Base-by-base conservation (phyloP, 2,329 filamentous ascomycete genomes). In the Verticillium longisporum region DNA sequence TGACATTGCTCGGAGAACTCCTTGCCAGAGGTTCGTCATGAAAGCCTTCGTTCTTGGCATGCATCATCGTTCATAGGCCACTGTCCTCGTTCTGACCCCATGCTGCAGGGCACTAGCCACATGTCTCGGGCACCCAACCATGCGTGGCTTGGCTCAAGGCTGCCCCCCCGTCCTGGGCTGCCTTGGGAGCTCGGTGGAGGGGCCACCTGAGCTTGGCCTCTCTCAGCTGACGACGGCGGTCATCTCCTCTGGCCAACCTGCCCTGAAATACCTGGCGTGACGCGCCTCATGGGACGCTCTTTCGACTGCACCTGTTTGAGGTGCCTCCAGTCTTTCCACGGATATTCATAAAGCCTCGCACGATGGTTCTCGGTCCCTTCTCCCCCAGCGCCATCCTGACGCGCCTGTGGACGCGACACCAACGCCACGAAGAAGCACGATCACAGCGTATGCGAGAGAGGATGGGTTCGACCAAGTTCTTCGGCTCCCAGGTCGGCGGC, bases 401-500 rank as follows among this genome's bases (percentile, higher is more conserved):
- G n/a, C 6, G 41, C 18, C 41, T 50, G n/a, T 50, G 41, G 41
- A 50, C 41, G 18, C 41, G 41, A 50, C 41, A 50, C 41, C 41
- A 50, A 50, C 41, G 41, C 6, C 41, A 50, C 41, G 41, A 50
- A 21, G 41, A 50, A 26, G 41, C 41, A 50, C 41, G 41, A 50
- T 50, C 41, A 7, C 7, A 9, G 18, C 41, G 41, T n/a, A 50
- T 50, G 41, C 18, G 41, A 50, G 41, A 50, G 41, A 65, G 62
- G 54, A 65, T 65, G 64, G 64, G 64, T 11, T 59, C 61, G 41
- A 85, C 80, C 50, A 75, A 80, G 58, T 86, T 84, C 72, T 82
- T 84, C 67, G 80, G 79, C 64, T 86, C 83, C 2, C 84, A 87
- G 68, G 74, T 86, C 55, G 84, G 84, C 61, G 83, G 80, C 63